phyloP scores from a whole-genome alignment of 148 eudicot genomes.

The Spergularia marina region DNA sequence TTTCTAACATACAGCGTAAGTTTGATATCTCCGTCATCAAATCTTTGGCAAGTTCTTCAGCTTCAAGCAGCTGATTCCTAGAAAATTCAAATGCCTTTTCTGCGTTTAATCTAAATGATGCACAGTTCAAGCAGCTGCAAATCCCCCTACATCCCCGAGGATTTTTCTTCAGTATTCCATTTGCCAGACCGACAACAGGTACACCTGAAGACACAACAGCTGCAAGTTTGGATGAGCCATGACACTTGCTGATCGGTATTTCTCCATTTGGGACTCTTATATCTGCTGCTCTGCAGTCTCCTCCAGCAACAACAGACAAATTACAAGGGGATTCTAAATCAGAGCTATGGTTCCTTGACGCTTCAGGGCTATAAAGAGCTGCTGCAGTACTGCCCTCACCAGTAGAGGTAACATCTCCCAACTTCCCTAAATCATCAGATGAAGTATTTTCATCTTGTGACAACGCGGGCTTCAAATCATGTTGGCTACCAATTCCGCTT shows the following conservation, averaged over 20 bases:
- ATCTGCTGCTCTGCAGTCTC: background rate
- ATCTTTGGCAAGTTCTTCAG: slow-evolving; percentile 57
- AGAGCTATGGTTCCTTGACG: slow-evolving; percentile 17
- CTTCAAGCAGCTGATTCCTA: slow-evolving; percentile 64
- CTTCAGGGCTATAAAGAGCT: slow-evolving; percentile 20
- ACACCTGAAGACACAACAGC: slow-evolving; percentile 19
- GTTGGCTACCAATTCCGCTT: slow-evolving; percentile 1
- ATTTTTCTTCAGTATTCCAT: slow-evolving; percentile 68
- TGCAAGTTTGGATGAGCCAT: slow-evolving; percentile 24
- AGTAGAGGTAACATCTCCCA: slow-evolving; percentile 20
- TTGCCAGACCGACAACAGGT: slow-evolving; percentile 22
- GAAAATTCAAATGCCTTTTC: slow-evolving; percentile 82
- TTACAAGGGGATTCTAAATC: background rate
- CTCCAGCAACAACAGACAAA: slow-evolving; percentile 17
- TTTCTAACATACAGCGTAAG: slow-evolving; percentile 42
- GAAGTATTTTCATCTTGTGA: slow-evolving; percentile 13
- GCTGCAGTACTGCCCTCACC: slow-evolving; percentile 14
- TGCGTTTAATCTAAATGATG: slow-evolving; percentile 74
- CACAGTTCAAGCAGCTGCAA: slow-evolving; percentile 65
- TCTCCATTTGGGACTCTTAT: background rate
- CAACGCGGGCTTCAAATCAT: slow-evolving; percentile 9
- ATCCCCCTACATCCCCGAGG: slow-evolving; percentile 76
- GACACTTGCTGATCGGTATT: slow-evolving; percentile 9
- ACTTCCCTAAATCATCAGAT: slow-evolving; percentile 16
- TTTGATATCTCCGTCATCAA: slow-evolving; percentile 52